A percentile compares a stretch with the other conserved stretches of the same genome.
Evolutionary conservation across 208 protist genomes (phyloP).

Genomic region (Leishmania major): DNA sequence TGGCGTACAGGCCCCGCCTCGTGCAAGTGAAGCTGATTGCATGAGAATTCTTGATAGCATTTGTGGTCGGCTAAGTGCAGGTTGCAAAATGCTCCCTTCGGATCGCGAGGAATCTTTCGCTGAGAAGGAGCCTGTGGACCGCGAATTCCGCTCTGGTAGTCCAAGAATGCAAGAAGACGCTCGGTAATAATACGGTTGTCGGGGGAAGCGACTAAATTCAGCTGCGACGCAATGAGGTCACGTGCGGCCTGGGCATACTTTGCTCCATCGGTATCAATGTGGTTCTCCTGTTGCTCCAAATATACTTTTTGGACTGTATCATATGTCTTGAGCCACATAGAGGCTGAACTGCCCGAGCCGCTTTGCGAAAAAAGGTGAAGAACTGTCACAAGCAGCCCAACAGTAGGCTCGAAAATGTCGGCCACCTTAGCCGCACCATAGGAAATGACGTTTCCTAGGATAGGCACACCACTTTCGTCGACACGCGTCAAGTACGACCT

Average conservation of each 20-base stretch:
- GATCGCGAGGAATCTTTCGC: constrained; percentile 80
- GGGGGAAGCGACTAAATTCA: constrained; percentile 25
- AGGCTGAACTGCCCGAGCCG: constrained; percentile 28
- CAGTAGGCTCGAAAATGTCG: constrained; percentile 84
- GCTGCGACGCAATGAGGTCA: constrained; percentile 43
- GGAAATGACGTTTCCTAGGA: constrained; percentile 84
- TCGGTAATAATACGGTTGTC: constrained; percentile 52
- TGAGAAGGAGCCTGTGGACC: constrained; percentile 79
- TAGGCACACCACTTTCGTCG: constrained; percentile 68
- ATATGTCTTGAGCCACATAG: constrained; percentile 74
- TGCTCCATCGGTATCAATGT: constrained; percentile 29
- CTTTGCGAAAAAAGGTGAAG: constrained; percentile 73
- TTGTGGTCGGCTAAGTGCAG: constrained; percentile 87
- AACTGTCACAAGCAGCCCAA: constrained; percentile 84
- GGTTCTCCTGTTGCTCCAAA: constrained; percentile 61
- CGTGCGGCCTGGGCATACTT: constrained; percentile 67
- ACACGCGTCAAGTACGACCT: constrained; percentile 79
- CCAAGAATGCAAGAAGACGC: constrained; percentile 64
- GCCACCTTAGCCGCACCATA: constrained; percentile 71
- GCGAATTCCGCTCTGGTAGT: constrained; percentile 81
- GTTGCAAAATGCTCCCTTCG: constrained; percentile 90
- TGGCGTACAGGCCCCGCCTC: constrained; percentile 80
- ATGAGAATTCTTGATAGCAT: constrained; percentile 89
- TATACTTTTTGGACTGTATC: constrained; percentile 82
- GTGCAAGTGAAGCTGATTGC: constrained; percentile 87